Evolutionary conservation across 2,329 filamentous ascomycete genomes (phyloP).

Genomic region (Colletotrichum eleusines): DNA sequence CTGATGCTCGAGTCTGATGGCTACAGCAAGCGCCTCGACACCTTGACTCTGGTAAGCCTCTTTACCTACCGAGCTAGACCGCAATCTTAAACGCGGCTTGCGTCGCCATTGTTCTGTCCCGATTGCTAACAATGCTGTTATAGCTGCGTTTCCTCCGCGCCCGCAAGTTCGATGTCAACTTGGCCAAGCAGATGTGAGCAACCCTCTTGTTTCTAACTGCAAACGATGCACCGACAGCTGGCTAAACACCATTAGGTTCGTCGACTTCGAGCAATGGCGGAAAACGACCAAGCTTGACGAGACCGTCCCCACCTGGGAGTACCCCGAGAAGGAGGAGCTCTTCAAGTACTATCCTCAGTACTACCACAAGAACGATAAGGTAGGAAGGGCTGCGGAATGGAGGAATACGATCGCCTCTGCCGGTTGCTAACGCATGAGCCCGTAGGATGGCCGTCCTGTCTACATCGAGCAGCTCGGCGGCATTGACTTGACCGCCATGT

Average conservation of each 20-base stretch:
- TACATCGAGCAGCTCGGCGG: slow-evolving; percentile 98
- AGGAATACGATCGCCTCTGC: too few relatives aligned
- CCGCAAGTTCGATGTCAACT: slow-evolving; percentile 91
- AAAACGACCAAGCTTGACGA: slow-evolving; percentile 87
- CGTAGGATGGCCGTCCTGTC: slow-evolving; percentile 90
- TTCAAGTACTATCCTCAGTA: slow-evolving; percentile 97
- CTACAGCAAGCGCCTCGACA: slow-evolving; percentile 88
- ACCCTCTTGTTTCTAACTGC: slow-evolving; percentile 6
- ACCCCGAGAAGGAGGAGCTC: slow-evolving; percentile 85
- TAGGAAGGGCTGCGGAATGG: slow-evolving; percentile 48
- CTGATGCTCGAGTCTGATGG: slow-evolving; percentile 86
- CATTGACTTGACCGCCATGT: slow-evolving; percentile 89
- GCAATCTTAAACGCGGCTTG: neutral
- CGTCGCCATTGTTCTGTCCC: neutral
- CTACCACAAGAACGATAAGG: slow-evolving; percentile 97
- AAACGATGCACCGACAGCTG: neutral
- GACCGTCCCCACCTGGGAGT: slow-evolving; percentile 84
- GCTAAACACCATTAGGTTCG: slow-evolving; percentile 74
- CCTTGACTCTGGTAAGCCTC: slow-evolving; percentile 81
- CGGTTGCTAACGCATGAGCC: slow-evolving; percentile 25
- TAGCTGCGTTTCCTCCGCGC: slow-evolving; percentile 92
- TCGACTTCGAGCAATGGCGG: slow-evolving; percentile 92
- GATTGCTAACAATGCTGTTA: slow-evolving; percentile 38
- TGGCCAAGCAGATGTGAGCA: slow-evolving; percentile 85
- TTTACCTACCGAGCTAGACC: slow-evolving; percentile 30